Evolutionary conservation across 2,329 filamentous ascomycete genomes (phyloP).

Genomic region (Colletotrichum spaethianum): DNA sequence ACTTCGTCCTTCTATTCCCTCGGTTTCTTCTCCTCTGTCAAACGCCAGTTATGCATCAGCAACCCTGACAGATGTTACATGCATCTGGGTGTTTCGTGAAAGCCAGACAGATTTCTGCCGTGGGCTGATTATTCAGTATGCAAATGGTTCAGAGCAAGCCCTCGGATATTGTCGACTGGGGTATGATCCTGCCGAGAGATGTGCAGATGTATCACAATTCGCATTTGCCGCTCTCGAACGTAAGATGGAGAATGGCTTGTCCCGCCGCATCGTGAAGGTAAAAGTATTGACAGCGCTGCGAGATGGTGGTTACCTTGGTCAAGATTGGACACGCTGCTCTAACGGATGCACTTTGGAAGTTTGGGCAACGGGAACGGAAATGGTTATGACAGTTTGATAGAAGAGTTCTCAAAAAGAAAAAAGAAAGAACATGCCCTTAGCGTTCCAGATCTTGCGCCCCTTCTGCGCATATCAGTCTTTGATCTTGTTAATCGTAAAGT

Average conservation of each 20-base stretch:
- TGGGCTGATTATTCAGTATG: not conserved
- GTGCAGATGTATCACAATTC: not conserved
- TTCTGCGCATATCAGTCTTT: too few species aligned
- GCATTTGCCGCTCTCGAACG: not conserved
- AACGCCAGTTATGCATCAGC: not conserved
- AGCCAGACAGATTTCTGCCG: not conserved
- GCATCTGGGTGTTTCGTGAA: constrained; percentile 9
- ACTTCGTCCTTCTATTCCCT: constrained; percentile 6
- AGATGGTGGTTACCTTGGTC: not conserved
- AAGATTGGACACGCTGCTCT: not conserved
- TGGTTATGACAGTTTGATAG: not conserved
- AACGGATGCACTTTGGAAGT: constrained; percentile 3
- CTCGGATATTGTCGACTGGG: constrained; percentile 3
- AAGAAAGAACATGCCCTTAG: too few species aligned
- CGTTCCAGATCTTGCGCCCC: too few species aligned
- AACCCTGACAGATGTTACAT: not conserved
- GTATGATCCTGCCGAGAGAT: not conserved
- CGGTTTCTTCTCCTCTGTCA: constrained; percentile 7
- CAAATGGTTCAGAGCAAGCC: constrained; percentile 2
- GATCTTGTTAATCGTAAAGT: too few species aligned
- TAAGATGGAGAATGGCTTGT: not conserved
- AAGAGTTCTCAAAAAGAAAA: not conserved
- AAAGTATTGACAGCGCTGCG: not conserved
- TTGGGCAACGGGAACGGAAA: constrained; percentile 3
- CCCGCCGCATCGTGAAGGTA: not conserved